Evolutionary conservation across 129 eudicot genomes (phyloP).

Genomic region (Saposhnikovia divaricata): DNA sequence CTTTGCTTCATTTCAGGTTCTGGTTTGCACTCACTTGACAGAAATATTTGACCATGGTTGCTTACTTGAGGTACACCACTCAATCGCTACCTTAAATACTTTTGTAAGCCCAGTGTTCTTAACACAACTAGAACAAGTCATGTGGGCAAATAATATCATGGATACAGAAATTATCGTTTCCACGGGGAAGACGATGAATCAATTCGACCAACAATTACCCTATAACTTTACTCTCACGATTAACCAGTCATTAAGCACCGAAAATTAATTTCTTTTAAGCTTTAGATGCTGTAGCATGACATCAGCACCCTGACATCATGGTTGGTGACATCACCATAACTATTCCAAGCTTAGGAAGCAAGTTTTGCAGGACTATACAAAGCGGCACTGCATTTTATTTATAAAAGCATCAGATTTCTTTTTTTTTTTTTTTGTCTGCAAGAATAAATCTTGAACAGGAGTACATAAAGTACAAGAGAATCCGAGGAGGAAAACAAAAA

Average conservation of each 20-base stretch:
- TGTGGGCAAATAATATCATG: not conserved
- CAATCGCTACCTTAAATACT: not conserved
- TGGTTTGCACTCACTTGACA: constrained; percentile 87
- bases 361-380: not conserved
- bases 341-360: not conserved
- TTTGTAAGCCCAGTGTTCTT: not conserved
- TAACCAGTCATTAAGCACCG: not conserved
- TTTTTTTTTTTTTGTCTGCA: too few relatives aligned
- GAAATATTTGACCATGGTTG: constrained; percentile 54
- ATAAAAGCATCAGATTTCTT: not conserved
- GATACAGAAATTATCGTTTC: not conserved
- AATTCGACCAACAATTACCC: not conserved
- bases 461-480: too few relatives aligned
- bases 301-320: not conserved
- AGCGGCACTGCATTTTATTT: not conserved
- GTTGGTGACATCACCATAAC: not conserved
- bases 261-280: not conserved
- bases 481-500: too few relatives aligned
- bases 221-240: not conserved
- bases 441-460: too few relatives aligned
- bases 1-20: constrained; percentile 28
- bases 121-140: not conserved
- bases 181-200: not conserved
- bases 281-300: not conserved
- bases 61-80: constrained; percentile 49